Conservation (phyloP, 2,329 filamentous ascomycete species). For the Ascochyta fabae region DNA sequence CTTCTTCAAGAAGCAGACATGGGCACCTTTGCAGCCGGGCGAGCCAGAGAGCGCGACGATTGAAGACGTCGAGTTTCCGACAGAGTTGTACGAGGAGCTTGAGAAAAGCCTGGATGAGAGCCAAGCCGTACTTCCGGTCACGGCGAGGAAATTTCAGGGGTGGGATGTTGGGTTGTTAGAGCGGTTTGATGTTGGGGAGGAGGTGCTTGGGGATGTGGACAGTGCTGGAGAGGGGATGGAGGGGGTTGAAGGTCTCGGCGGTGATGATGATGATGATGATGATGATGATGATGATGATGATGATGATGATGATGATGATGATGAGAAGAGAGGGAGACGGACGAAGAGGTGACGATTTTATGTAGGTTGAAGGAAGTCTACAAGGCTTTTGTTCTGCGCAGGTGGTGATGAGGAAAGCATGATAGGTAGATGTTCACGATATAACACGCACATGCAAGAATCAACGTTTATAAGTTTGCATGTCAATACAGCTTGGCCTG, state of each 20-base stretch:
- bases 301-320: not conserved
- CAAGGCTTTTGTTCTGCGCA: no score
- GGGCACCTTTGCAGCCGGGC: constrained; percentile 30
- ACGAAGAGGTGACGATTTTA: not conserved
- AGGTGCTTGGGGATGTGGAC: constrained; percentile 6
- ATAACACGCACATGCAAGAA: no score
- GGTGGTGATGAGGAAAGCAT: no score
- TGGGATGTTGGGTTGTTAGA: constrained; percentile 72
- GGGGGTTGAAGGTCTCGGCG: not conserved
- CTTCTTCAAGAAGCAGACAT: constrained; percentile 55
- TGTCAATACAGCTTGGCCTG: no score
- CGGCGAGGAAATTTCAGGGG: constrained; percentile 65
- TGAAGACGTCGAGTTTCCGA: constrained; percentile 62
- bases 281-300: not conserved
- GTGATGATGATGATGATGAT: not conserved
- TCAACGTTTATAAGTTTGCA: no score
- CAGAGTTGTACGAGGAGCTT: constrained; percentile 57
- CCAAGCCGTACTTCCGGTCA: constrained; percentile 60
- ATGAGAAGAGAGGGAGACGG: constrained; percentile 6
- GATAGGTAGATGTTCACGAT: no score
- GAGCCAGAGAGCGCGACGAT: constrained; percentile 52
- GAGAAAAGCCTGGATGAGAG: constrained; percentile 55
- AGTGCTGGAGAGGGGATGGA: not conserved
- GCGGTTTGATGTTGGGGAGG: constrained; percentile 52
- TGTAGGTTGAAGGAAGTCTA: no score